These are phyloP conservation scores for Globisporangium uncinulatum DNA, from an alignment of 352 stramenopile species.

Conservation along the genomic window DNA sequence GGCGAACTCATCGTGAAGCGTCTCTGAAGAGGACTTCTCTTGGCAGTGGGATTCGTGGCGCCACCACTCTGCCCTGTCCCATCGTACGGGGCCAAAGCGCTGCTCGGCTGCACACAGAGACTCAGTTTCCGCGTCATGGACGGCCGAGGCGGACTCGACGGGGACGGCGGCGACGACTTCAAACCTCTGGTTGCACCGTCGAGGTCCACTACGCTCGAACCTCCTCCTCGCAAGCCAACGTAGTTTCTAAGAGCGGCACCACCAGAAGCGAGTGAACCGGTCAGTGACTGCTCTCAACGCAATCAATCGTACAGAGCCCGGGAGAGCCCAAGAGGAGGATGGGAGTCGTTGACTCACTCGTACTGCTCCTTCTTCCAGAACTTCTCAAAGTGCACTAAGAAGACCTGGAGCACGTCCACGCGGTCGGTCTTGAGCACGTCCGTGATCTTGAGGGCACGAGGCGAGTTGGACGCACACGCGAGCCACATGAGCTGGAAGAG, in stretches of 20 bases:
- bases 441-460: constrained; percentile 50
- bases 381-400: constrained; percentile 74
- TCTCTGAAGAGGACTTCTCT: constrained; percentile 28
- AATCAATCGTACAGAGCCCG: background rate
- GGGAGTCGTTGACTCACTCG: constrained; percentile 18
- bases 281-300: background rate
- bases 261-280: background rate
- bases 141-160: constrained; percentile 9
- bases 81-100: background rate
- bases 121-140: constrained; percentile 30
- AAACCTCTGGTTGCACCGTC: background rate
- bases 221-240: constrained; percentile 30
- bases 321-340: no score
- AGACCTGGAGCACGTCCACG: constrained; percentile 50
- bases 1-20: constrained; percentile 30
- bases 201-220: background rate
- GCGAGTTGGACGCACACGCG: constrained; percentile 44
- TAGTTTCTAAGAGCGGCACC: constrained; percentile 34
- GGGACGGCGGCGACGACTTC: constrained; percentile 7
- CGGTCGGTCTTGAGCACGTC: constrained; percentile 71
- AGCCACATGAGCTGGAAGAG: constrained; percentile 86
- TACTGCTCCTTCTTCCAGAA: constrained; percentile 75
- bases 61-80: background rate
- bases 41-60: constrained; percentile 10
- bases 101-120: constrained; percentile 29